These are phyloP conservation scores for Apiospora koreana DNA, from an alignment of 2,329 filamentous ascomycete genomes.

Conservation along the genomic window DNA sequence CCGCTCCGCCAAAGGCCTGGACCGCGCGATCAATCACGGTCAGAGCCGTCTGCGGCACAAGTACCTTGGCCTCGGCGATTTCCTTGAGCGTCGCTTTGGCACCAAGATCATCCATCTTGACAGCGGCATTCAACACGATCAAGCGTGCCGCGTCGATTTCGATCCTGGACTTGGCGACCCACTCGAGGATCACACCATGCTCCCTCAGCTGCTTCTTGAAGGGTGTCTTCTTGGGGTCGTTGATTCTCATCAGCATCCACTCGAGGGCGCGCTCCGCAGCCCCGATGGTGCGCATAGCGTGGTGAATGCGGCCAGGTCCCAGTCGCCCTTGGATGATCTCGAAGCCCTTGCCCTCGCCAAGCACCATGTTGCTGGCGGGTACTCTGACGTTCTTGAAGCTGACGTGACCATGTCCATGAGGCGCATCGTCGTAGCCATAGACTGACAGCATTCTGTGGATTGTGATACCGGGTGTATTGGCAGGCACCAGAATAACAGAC, in stretches of 20 bases:
- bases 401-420: slow-evolving; percentile 94
- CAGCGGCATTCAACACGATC: slow-evolving; percentile 88
- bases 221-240: slow-evolving; percentile 86
- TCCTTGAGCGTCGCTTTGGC: slow-evolving; percentile 89
- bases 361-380: slow-evolving; percentile 78
- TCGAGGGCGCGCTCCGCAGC: slow-evolving; percentile 89
- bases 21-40: slow-evolving; percentile 92
- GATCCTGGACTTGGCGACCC: slow-evolving; percentile 87
- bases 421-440: slow-evolving; percentile 97
- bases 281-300: slow-evolving; percentile 94
- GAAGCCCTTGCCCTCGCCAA: slow-evolving; percentile 92
- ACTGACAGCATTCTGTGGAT: slow-evolving; percentile 92
- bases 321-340: slow-evolving; percentile 98
- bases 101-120: slow-evolving; percentile 87
- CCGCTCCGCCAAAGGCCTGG: slow-evolving; percentile 87
- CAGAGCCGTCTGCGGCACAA: slow-evolving; percentile 80
- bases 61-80: slow-evolving; percentile 93
- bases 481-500: slow-evolving; percentile 87
- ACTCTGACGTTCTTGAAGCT: slow-evolving; percentile 88
- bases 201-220: slow-evolving; percentile 86
- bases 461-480: slow-evolving; percentile 80
- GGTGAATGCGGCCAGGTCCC: slow-evolving; percentile 94
- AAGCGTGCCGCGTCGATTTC: slow-evolving; percentile 93
- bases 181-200: slow-evolving; percentile 93
- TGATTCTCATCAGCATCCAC: slow-evolving; percentile 92